Base-by-base conservation (phyloP, 352 stramenopile genomes). In the Peronospora belbahrii region DNA sequence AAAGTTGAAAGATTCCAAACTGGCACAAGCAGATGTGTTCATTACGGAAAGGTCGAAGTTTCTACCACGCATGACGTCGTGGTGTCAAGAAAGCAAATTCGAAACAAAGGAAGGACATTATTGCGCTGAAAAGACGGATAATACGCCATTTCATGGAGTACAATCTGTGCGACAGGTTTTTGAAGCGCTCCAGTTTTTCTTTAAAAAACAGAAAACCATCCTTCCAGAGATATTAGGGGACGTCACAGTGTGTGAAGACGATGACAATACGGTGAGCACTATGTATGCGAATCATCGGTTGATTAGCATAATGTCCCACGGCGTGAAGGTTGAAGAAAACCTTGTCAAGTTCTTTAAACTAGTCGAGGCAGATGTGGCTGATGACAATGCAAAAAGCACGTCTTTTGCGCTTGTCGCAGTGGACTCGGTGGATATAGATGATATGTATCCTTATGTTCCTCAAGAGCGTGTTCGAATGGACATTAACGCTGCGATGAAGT, bases 111-210 rank as follows among this genome's bases (percentile, higher is more conserved):
- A 59, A 3, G 69, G 72, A 20, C 61, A 86, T 38, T 80, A 52
- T n/a, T 81, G 62, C 42, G 73, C 59, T 9, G 59, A 75, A 14
- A 76, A 74, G 36, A 81, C 81, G 41, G 70, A 81, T 31, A 72
- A 75, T 25, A 69, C 70, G 23, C 72, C 69, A 28, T 82, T 84
- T 27, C 27, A 48, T 5, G 60, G 55, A 6, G 56, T 63, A 3
- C 20, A 51, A 3, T 66, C 56, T 0, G 62, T 83, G 6, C 51
- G 59, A 0, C 60, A 76, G 20, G 65, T 86, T 20, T 80, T 74
- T 20, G 71, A 84, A 23, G 71, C 74, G 10, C 62, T 79, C 18
- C 56, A 63, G 43, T 73, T 69, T 41, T 84, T 73, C 56, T 62
- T 77, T n/a, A 32, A 53, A n/a, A 83, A 81, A 28, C 66, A 78